phyloP scores from a whole-genome alignment of 129 eudicot genomes.

The Deinandra increscens region DNA sequence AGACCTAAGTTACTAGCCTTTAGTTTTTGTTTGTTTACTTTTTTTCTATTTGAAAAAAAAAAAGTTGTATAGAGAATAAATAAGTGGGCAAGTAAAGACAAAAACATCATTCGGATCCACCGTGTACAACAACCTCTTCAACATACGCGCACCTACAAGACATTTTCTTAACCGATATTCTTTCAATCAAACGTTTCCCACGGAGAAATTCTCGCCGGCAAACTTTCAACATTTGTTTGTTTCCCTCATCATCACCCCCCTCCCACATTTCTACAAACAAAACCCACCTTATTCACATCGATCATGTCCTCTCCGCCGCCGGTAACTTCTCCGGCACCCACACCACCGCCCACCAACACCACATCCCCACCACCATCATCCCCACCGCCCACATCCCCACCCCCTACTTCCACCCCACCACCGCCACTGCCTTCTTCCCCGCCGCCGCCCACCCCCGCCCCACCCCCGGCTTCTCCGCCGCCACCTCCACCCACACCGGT shows the following conservation, averaged over 20 bases:
- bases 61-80: background rate
- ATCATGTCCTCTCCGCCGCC: conserved; percentile 39
- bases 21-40: no score
- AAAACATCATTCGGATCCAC: conserved; percentile 27
- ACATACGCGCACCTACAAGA: background rate
- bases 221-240: background rate
- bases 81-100: conserved; percentile 14
- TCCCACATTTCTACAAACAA: no score
- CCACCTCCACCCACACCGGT: conserved; percentile 23
- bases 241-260: background rate
- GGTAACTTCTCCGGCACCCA: conserved; percentile 25
- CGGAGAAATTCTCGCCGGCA: conserved; percentile 26
- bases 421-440: conserved; percentile 19
- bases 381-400: conserved; percentile 24
- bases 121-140: no score
- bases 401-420: conserved; percentile 1
- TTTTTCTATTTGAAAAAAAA: background rate
- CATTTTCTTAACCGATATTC: background rate
- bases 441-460: conserved; percentile 1
- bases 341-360: conserved; percentile 28
- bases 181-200: conserved; percentile 22
- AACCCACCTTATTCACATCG: no score
- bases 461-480: conserved; percentile 18
- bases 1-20: no score
- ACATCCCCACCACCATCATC: background rate